These are phyloP conservation scores for Saxispiralis lemnorum DNA, from an alignment of 495 filamentous ascomycete species.

Conservation along the genomic window DNA sequence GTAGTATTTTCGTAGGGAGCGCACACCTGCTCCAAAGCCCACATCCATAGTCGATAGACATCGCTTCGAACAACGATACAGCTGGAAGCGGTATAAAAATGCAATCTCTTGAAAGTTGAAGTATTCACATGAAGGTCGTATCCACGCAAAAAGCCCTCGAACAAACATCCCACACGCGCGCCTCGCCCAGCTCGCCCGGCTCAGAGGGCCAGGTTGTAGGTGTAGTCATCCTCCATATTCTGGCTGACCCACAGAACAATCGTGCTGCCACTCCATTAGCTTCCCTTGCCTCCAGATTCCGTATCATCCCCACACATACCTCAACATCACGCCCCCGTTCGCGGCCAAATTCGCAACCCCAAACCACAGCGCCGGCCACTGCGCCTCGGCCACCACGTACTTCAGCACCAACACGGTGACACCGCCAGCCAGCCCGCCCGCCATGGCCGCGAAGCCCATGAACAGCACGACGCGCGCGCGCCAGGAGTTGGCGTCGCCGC, in stretches of 20 bases:
- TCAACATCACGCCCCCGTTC: conserved; percentile 75
- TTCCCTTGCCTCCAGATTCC: not conserved
- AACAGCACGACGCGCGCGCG: conserved; percentile 92
- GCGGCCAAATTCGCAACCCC: conserved; percentile 83
- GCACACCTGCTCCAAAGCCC: no score
- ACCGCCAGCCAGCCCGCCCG: conserved; percentile 82
- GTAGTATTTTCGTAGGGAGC: no score
- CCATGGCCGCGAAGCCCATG: conserved; percentile 82
- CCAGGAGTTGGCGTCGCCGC: conserved; percentile 69
- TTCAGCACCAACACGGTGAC: conserved; percentile 83
- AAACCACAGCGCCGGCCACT: conserved; percentile 76
- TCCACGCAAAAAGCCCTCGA: no score
- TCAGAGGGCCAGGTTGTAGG: conserved; percentile 78
- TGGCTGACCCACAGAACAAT: conserved; percentile 90
- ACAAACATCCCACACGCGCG: no score
- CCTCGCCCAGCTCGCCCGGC: not conserved
- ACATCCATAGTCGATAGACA: no score
- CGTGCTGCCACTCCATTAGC: conserved; percentile 37
- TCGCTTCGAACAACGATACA: no score
- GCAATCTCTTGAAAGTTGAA: no score
- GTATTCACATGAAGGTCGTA: no score
- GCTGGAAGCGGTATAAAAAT: no score
- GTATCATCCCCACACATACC: conserved; percentile 34
- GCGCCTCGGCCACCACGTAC: conserved; percentile 63
- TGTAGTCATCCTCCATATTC: conserved; percentile 98